Percentiles rank a stretch among this genome's conserved stretches.
phyloP scores from a whole-genome alignment of 1,284 basidiomycete species.

The Tylopilus sp. region DNA sequence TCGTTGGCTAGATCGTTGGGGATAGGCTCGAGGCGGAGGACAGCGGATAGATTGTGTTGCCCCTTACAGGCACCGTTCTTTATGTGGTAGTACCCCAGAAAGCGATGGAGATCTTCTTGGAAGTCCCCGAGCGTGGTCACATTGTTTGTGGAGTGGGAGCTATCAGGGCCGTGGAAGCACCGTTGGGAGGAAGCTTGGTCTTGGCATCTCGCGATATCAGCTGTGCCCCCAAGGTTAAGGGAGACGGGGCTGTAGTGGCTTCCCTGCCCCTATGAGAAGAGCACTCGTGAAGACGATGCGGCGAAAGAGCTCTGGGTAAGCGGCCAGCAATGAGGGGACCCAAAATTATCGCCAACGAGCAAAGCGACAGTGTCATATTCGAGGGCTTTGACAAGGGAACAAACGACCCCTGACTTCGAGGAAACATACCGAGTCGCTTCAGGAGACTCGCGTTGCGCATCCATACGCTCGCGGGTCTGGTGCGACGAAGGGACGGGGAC shows the following conservation, averaged over 20 bases:
- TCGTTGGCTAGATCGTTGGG: slow-evolving; percentile 39
- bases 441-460: slow-evolving; percentile 21
- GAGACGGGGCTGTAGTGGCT: background rate
- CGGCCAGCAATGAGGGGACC: slow-evolving; percentile 47
- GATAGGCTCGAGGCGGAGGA: slow-evolving; percentile 20
- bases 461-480: slow-evolving; percentile 53
- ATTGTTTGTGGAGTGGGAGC: slow-evolving; percentile 46
- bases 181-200: slow-evolving; percentile 6
- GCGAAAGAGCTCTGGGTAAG: slow-evolving; percentile 52
- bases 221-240: background rate
- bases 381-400: slow-evolving; percentile 48
- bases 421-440: slow-evolving; percentile 37
- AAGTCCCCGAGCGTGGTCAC: slow-evolving; percentile 39
- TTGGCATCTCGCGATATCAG: slow-evolving; percentile 3
- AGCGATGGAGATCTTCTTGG: slow-evolving; percentile 43
- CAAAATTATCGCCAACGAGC: slow-evolving; percentile 59
- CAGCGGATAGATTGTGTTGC: slow-evolving; percentile 41
- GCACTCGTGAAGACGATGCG: slow-evolving; percentile 56
- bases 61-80: slow-evolving; percentile 54
- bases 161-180: slow-evolving; percentile 33
- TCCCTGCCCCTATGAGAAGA: slow-evolving; percentile 43
- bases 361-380: slow-evolving; percentile 44
- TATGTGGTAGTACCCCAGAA: slow-evolving; percentile 56
- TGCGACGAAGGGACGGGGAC: slow-evolving; percentile 48
- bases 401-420: slow-evolving; percentile 50